A percentile compares a stretch with the other conserved stretches of the same genome.
phyloP scores from a whole-genome alignment of 169 alveolate species.

The Babesia sp. region DNA sequence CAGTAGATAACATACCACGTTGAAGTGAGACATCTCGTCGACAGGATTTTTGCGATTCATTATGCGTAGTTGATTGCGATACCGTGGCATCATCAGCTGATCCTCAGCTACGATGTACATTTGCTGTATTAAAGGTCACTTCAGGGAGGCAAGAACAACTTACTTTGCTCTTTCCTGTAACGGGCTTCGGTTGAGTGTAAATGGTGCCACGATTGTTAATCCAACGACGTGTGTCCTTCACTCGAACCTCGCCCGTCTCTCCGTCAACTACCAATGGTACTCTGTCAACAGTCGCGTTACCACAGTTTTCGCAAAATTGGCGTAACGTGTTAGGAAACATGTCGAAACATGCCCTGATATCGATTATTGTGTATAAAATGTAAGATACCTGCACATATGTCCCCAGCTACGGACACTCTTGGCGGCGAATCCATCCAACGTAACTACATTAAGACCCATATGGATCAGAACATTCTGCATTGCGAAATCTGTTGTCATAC shows the following conservation, averaged over 20 bases:
- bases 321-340: conserved; percentile 65
- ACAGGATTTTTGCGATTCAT: conserved; percentile 49
- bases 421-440: conserved; percentile 84
- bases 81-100: conserved; percentile 68
- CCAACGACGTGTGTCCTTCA: conserved; percentile 67
- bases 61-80: conserved; percentile 43
- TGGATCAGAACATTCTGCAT: conserved; percentile 88
- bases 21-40: conserved; percentile 45
- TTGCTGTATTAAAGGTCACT: conserved; percentile 10
- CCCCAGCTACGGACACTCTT: conserved; percentile 87
- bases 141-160: neutral
- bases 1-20: conserved; percentile 37
- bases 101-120: conserved; percentile 68
- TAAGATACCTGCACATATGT: conserved; percentile 68
- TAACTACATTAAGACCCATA: conserved; percentile 85
- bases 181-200: conserved; percentile 67
- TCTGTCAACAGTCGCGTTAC: conserved; percentile 82
- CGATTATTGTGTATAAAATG: no score
- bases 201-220: conserved; percentile 77
- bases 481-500: conserved; percentile 89
- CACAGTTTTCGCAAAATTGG: conserved; percentile 87
- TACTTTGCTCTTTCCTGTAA: conserved; percentile 59
- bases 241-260: conserved; percentile 50
- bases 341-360: conserved; percentile 71
- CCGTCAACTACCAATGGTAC: conserved; percentile 59